phyloP scores from a whole-genome alignment of 2,329 filamentous ascomycete species.

The Pleomassaria siparia region DNA sequence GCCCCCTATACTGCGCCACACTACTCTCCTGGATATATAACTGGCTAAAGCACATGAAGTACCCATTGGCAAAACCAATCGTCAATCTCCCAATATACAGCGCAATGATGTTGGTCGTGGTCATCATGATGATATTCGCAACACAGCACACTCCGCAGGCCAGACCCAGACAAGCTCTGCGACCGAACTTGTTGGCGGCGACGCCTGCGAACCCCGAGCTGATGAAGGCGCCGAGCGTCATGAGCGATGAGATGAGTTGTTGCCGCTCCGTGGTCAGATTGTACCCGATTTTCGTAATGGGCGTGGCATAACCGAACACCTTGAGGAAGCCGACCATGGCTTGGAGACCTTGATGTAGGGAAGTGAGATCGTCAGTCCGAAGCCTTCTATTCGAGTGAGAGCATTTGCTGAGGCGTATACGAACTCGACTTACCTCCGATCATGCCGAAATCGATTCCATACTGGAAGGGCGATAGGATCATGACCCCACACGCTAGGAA shows the following conservation, averaged over 20 bases:
- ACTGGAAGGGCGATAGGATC: conserved; percentile 55
- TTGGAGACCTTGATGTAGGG: conserved; percentile 49
- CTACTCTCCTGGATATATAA: conserved; percentile 55
- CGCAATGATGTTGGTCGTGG: conserved; percentile 54
- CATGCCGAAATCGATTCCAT: conserved; percentile 56
- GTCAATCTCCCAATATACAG: conserved; percentile 59
- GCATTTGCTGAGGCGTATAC: neutral
- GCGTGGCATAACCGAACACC: conserved; percentile 35
- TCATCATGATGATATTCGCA: conserved; percentile 61
- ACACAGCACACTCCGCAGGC: conserved; percentile 54
- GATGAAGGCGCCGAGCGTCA: conserved; percentile 51
- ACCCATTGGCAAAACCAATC: conserved; percentile 59
- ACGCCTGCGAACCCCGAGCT: conserved; percentile 44
- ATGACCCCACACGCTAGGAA: conserved; percentile 53
- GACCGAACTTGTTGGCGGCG: conserved; percentile 46
- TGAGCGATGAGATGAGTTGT: conserved; percentile 49
- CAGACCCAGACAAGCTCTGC: conserved; percentile 48
- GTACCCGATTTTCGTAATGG: conserved; percentile 44
- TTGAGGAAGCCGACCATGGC: conserved; percentile 52
- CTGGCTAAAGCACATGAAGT: conserved; percentile 58
- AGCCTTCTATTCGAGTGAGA: too few species aligned
- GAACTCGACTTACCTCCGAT: conserved; percentile 42
- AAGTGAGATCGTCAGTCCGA: too few species aligned
- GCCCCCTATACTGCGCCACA: conserved; percentile 53
- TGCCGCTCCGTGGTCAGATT: conserved; percentile 46